Evolutionary conservation across 768 basidiomycete species (phyloP).

Genomic region (Exidia glandulosa): DNA sequence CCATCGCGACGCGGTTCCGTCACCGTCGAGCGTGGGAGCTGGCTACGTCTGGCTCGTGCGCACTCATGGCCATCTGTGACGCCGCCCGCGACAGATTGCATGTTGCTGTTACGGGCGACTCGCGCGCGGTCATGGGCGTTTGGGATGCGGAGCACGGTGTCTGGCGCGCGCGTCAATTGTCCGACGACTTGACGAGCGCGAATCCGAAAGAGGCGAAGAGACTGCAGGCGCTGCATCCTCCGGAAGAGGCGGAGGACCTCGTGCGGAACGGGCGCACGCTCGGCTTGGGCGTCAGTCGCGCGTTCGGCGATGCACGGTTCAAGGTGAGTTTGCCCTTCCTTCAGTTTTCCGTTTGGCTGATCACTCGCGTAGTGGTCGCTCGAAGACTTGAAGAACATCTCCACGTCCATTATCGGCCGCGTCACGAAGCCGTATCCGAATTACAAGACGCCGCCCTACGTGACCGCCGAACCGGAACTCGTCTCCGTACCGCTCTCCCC

Average conservation of each 20-base stretch:
- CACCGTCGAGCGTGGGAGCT: neutral
- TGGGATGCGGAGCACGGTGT: constrained; percentile 22
- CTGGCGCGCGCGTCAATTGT: constrained; percentile 28
- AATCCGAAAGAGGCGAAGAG: constrained; percentile 24
- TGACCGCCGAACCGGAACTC: constrained; percentile 42
- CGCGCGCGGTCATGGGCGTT: constrained; percentile 38
- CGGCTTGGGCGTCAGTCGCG: constrained; percentile 29
- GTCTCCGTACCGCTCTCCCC: constrained; percentile 27
- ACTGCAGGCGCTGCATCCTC: constrained; percentile 19
- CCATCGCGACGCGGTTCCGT: neutral
- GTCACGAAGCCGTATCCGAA: constrained; percentile 10
- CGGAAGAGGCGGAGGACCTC: constrained; percentile 13
- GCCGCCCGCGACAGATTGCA: constrained; percentile 26
- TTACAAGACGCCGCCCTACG: constrained; percentile 37
- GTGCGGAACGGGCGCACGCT: constrained; percentile 26
- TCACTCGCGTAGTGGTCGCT: neutral
- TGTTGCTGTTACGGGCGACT: constrained; percentile 36
- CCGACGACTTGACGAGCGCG: constrained; percentile 26
- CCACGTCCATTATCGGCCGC: neutral
- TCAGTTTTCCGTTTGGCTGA: neutral
- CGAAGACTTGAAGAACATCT: neutral
- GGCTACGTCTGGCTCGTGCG: constrained; percentile 32
- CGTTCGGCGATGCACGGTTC: constrained; percentile 32
- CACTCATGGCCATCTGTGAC: constrained; percentile 35
- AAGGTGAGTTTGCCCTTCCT: constrained; percentile 23